A percentile compares a stretch with the other conserved stretches of the same genome.
phyloP scores from a whole-genome alignment of 306 rosid genomes.

The Vigna hirtella region DNA sequence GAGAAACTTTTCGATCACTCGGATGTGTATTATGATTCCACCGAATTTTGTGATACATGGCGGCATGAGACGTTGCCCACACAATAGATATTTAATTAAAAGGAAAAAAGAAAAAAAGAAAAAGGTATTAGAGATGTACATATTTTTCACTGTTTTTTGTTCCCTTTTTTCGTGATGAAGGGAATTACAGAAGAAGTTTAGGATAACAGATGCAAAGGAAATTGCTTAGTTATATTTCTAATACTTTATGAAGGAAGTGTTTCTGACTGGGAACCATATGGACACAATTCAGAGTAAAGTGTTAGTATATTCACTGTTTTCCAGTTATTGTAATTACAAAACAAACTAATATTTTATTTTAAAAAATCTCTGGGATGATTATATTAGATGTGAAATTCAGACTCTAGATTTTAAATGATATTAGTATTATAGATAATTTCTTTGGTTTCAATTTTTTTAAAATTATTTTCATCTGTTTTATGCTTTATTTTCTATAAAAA shows the following conservation, averaged over 20 bases:
- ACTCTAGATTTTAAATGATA: too few relatives aligned
- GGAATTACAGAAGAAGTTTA: conserved; percentile 44
- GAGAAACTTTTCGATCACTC: conserved; percentile 76
- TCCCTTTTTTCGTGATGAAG: background rate
- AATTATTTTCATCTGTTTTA: too few relatives aligned
- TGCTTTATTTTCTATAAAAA: too few relatives aligned
- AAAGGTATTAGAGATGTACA: conserved; percentile 23
- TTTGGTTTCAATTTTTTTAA: too few relatives aligned
- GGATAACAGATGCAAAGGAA: conserved; percentile 8
- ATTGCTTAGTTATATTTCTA: background rate
- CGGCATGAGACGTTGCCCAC: conserved; percentile 77
- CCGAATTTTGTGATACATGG: conserved; percentile 64
- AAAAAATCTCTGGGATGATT: too few relatives aligned
- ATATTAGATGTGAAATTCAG: too few relatives aligned
- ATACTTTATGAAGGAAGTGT: background rate
- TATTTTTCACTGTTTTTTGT: background rate
- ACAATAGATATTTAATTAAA: conserved; percentile 45
- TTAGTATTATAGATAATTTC: too few relatives aligned
- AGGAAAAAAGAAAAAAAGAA: too few relatives aligned
- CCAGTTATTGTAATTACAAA: too few relatives aligned
- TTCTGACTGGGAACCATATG: background rate
- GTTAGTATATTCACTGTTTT: background rate
- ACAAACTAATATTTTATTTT: too few relatives aligned
- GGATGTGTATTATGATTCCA: conserved; percentile 68
- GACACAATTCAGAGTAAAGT: background rate